These are phyloP conservation scores for Jasminum sambac DNA, from an alignment of 257 asterid genomes.

Conservation along the genomic window DNA sequence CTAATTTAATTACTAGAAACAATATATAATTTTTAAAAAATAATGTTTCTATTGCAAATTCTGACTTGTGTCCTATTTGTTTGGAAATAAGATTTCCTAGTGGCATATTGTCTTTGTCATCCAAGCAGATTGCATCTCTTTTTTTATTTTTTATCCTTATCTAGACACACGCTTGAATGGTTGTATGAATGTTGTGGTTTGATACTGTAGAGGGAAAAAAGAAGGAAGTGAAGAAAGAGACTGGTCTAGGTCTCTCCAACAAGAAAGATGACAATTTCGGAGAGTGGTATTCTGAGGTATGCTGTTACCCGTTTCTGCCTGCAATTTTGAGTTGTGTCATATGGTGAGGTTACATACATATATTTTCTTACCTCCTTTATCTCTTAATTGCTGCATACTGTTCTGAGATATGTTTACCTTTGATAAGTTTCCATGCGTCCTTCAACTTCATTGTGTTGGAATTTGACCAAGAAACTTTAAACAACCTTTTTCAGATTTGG, in stretches of 20 bases:
- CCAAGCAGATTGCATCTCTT: not conserved
- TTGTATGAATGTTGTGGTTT: constrained; percentile 1
- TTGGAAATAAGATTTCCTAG: too few relatives aligned
- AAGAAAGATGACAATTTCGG: constrained; percentile 95
- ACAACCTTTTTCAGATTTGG: not conserved
- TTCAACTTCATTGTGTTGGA: not conserved
- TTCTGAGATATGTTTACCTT: not conserved
- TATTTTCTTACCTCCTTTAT: not conserved
- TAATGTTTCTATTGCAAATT: too few relatives aligned
- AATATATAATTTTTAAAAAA: too few relatives aligned
- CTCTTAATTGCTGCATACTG: not conserved
- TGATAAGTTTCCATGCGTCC: not conserved
- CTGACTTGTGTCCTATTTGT: too few relatives aligned
- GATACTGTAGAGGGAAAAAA: constrained; percentile 63
- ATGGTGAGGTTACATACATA: not conserved
- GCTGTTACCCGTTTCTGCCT: not conserved
- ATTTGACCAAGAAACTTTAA: not conserved
- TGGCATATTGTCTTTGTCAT: constrained; percentile 11
- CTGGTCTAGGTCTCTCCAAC: constrained; percentile 82
- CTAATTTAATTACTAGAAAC: too few relatives aligned
- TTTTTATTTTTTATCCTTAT: not conserved
- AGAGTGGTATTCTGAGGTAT: constrained; percentile 99
- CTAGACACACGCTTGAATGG: not conserved
- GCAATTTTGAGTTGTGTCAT: not conserved
- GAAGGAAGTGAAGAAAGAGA: constrained; percentile 94